A percentile compares a stretch with the other conserved stretches of the same genome.
These are phyloP conservation scores for Beauveria sp. DNA, from an alignment of 2,329 filamentous ascomycete species.

Conservation along the genomic window DNA sequence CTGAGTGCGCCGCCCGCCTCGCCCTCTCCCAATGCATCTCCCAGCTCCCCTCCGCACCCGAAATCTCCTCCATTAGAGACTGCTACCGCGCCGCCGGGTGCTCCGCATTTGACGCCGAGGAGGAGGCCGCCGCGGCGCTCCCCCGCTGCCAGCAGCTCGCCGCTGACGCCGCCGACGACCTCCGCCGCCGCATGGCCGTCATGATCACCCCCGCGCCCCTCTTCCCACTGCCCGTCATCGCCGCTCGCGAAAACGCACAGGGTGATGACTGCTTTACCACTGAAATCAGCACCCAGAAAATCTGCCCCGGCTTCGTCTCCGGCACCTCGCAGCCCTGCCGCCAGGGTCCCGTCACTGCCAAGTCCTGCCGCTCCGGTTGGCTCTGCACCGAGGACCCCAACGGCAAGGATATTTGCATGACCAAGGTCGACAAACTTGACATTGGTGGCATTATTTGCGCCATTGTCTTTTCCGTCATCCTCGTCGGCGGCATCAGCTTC, in stretches of 20 bases:
- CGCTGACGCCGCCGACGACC: conserved; percentile 13
- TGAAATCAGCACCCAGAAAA: conserved; percentile 25
- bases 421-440: conserved; percentile 30
- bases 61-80: conserved; percentile 27
- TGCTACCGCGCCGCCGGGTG: conserved; percentile 32
- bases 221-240: conserved; percentile 7
- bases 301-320: conserved; percentile 33
- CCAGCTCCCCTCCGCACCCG: conserved; percentile 22
- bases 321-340: conserved; percentile 32
- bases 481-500: conserved; percentile 29
- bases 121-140: conserved; percentile 23
- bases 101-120: conserved; percentile 21
- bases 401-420: conserved; percentile 34
- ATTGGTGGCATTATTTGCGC: conserved; percentile 39
- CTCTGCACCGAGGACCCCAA: conserved; percentile 35
- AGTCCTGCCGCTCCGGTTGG: conserved; percentile 35
- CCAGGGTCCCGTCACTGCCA: conserved; percentile 25
- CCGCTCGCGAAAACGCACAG: conserved; percentile 11
- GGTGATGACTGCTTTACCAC: conserved; percentile 29
- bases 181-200: conserved; percentile 12
- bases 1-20: conserved; percentile 36
- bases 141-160: conserved; percentile 25
- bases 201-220: conserved; percentile 12
- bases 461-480: conserved; percentile 36
- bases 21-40: conserved; percentile 37